A percentile compares a stretch with the other conserved stretches of the same genome.
These are phyloP conservation scores for Xanthoconium purpureum DNA, from an alignment of 768 basidiomycete species.

Conservation along the genomic window DNA sequence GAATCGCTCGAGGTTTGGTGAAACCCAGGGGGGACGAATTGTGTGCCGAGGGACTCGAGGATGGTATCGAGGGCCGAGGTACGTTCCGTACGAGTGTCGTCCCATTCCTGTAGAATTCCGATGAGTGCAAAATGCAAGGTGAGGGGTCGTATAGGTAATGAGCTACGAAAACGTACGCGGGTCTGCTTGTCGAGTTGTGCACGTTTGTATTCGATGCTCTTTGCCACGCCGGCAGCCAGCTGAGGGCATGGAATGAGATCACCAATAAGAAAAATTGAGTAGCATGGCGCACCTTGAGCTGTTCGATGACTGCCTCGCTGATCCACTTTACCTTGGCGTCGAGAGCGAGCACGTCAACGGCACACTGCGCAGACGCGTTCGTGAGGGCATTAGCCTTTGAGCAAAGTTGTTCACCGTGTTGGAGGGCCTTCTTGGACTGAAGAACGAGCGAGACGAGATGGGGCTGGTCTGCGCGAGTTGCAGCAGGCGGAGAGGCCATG, in stretches of 20 bases:
- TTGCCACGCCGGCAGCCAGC: constrained; percentile 72
- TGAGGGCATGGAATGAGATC: constrained; percentile 27
- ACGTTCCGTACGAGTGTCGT: constrained; percentile 55
- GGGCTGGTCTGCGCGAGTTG: constrained; percentile 40
- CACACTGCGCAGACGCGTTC: constrained; percentile 61
- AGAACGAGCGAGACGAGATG: constrained; percentile 73
- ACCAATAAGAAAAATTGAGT: too few species aligned
- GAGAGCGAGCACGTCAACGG: constrained; percentile 69
- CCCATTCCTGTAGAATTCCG: constrained; percentile 59
- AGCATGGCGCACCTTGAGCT: constrained; percentile 57
- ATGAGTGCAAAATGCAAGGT: background rate
- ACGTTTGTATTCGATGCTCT: constrained; percentile 71
- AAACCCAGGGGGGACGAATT: constrained; percentile 76
- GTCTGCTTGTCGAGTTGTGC: constrained; percentile 56
- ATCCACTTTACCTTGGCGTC: constrained; percentile 83
- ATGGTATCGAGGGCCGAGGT: constrained; percentile 62
- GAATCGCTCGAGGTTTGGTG: constrained; percentile 63
- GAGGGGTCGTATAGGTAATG: background rate
- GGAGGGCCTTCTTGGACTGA: constrained; percentile 80
- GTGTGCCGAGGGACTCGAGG: constrained; percentile 68
- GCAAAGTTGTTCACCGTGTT: constrained; percentile 75
- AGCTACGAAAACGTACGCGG: constrained; percentile 42
- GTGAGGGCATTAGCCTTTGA: constrained; percentile 60
- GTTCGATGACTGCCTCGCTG: constrained; percentile 68
- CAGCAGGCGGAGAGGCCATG: constrained; percentile 19